Conservation (phyloP, 345 rosid species). For the Euphorbia lathyris region DNA sequence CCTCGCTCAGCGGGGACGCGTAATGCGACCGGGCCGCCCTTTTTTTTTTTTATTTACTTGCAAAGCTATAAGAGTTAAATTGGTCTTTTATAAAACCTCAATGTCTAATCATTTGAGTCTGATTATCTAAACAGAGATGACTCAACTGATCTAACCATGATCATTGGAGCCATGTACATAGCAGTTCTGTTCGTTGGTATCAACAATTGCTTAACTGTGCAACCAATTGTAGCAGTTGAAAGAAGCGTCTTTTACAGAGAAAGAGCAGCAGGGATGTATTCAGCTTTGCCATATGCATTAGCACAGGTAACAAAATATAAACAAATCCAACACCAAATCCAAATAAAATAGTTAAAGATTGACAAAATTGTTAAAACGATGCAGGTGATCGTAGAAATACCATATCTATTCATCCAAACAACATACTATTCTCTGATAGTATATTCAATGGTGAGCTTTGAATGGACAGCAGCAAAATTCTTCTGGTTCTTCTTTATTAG, state of each 20-base stretch:
- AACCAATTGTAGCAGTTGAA: constrained; percentile 26
- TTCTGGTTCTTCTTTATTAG: constrained; percentile 24
- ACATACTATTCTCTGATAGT: constrained; percentile 10
- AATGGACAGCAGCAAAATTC: constrained; percentile 21
- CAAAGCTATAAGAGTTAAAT: no score
- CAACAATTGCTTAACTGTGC: constrained; percentile 26
- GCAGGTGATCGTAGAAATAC: constrained; percentile 28
- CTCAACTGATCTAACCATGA: constrained; percentile 18
- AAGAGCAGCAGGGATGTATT: constrained; percentile 27
- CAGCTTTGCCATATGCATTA: constrained; percentile 9
- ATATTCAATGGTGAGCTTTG: constrained; percentile 15
- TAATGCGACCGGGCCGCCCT: no score
- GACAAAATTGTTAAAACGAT: not conserved
- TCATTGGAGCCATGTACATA: constrained; percentile 25
- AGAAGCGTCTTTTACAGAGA: constrained; percentile 28
- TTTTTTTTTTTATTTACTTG: no score
- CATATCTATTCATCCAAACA: constrained; percentile 18
- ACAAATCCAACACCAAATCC: no score
- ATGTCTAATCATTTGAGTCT: not conserved
- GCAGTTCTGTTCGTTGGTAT: constrained; percentile 25
- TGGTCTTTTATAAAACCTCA: no score
- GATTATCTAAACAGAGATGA: constrained; percentile 10
- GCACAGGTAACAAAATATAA: not conserved
- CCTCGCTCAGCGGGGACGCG: no score
- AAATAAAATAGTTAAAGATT: not conserved